Base-by-base conservation (phyloP, 2,329 filamentous ascomycete genomes). In the Aspergillus melleus region DNA sequence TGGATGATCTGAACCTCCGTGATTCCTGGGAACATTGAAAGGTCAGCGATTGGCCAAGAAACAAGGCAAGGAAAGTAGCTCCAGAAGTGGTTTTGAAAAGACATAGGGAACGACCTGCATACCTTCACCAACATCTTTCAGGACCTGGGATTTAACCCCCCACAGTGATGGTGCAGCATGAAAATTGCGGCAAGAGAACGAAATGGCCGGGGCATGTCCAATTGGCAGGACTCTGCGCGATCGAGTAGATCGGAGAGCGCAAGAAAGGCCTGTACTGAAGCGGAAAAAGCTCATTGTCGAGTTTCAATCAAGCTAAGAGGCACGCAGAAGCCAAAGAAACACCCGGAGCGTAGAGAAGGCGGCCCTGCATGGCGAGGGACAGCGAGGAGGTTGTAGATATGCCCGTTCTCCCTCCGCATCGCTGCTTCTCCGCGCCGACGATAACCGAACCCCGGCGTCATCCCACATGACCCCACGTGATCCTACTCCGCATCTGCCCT, bases 1-100 rank as follows among this genome's bases (percentile, higher is more conserved):
- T 99, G 95, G 71, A 98, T 98, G 71, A 99, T 91, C 78, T 99
- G 95, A 73, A 95, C 96, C 80, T 99, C 95, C 74, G 95, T 93
- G 71, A 98, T 99, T 57, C 95, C 95, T 95, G 52, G 24, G 49
- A 42, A 9, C n/a, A 55, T 46, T 22, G n/a, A 11, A 51, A 61
- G 47, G 61, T 69, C 49, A 72, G 63, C 57, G 59, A 68, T 49
- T 8, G 58, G 58, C 57, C 52, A 11, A 30, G 20, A 6, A 24
- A 44, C 19, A 50, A 39, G 24, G n/a, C 14, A 12, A 16, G 16
- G 19, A 14, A 16, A 12, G 4, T 2, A 11, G 6, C 20, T 16
- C 56, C 22, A 32, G n/a, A n/a, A n/a, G 46, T 16, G 30, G 46
- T 24, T 24, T 16, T 39, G 42, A 22, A 22, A 22, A 11, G 24